phyloP scores from a whole-genome alignment of 129 eudicot genomes.

The Heracleum sosnowskyi region DNA sequence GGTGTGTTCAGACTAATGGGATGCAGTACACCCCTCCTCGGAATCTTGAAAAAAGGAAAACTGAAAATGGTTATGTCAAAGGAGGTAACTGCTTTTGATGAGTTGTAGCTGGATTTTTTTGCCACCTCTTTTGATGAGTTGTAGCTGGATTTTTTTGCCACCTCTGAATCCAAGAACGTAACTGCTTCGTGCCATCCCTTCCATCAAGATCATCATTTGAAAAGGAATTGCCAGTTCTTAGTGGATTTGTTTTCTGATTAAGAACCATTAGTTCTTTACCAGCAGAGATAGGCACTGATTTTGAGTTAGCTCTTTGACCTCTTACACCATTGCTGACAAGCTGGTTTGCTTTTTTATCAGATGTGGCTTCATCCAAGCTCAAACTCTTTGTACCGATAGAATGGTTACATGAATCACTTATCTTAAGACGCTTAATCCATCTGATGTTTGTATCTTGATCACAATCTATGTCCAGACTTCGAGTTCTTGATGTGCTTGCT shows the following conservation, averaged over 20 bases:
- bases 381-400: constrained; percentile 33
- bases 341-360: constrained; percentile 27
- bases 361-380: constrained; percentile 26
- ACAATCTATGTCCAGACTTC: constrained; percentile 65
- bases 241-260: constrained; percentile 7
- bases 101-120: too few relatives aligned
- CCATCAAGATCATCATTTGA: constrained; percentile 11
- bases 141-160: constrained; percentile 39
- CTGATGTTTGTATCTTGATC: constrained; percentile 39
- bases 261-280: constrained; percentile 22
- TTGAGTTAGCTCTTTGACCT: constrained; percentile 17
- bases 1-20: constrained; percentile 49
- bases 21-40: constrained; percentile 20
- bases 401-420: constrained; percentile 23
- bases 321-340: constrained; percentile 13
- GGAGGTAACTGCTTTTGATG: too few relatives aligned
- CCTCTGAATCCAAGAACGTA: constrained; percentile 74
- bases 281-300: constrained; percentile 13
- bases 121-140: constrained; percentile 21
- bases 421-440: constrained; percentile 88
- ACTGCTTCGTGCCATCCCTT: constrained; percentile 20
- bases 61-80: constrained; percentile 39
- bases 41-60: constrained; percentile 32
- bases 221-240: constrained; percentile 14
- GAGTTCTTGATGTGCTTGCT: constrained; percentile 64